Conservation (phyloP, 2,329 filamentous ascomycete genomes). For the Massarina eburnea region DNA sequence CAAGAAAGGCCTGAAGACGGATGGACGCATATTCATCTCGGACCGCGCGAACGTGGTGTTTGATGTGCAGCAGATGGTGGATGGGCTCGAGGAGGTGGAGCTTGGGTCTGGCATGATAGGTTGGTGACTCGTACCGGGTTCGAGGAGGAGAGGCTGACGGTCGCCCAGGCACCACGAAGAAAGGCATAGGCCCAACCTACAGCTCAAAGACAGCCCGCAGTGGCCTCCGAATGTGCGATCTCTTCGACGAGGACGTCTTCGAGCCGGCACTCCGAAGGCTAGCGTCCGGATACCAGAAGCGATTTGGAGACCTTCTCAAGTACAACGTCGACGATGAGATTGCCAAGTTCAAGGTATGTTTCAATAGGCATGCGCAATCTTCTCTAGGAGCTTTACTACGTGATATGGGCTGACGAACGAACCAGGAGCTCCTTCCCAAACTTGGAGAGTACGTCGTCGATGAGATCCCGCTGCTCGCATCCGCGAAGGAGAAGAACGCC, state of each 20-base stretch:
- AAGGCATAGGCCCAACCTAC: constrained; percentile 56
- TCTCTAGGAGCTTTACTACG: too few species aligned
- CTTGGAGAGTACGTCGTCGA: constrained; percentile 67
- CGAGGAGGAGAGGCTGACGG: too few species aligned
- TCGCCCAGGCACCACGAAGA: too few species aligned
- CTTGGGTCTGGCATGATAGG: constrained; percentile 52
- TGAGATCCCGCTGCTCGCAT: constrained; percentile 64
- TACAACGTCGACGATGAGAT: constrained; percentile 74
- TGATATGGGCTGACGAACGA: constrained; percentile 2
- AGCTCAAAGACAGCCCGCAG: constrained; percentile 66
- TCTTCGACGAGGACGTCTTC: constrained; percentile 68
- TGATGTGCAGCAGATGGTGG: constrained; percentile 66
- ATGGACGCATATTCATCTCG: constrained; percentile 63
- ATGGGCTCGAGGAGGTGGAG: constrained; percentile 66
- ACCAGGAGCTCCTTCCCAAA: constrained; percentile 55
- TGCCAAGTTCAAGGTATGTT: constrained; percentile 56
- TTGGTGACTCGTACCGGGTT: constrained; percentile 13
- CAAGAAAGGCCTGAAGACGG: constrained; percentile 61
- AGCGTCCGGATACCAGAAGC: constrained; percentile 64
- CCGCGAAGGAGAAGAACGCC: constrained; percentile 60
- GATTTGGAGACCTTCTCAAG: constrained; percentile 66
- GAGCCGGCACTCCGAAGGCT: constrained; percentile 66
- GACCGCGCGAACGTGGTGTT: constrained; percentile 66
- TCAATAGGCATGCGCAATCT: too few species aligned
- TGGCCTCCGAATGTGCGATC: constrained; percentile 66